Percentiles rank a stretch among this genome's conserved stretches.
Evolutionary conservation across 1,139 yeast species (phyloP).

Genomic region (Sugiyamaella sp.): DNA sequence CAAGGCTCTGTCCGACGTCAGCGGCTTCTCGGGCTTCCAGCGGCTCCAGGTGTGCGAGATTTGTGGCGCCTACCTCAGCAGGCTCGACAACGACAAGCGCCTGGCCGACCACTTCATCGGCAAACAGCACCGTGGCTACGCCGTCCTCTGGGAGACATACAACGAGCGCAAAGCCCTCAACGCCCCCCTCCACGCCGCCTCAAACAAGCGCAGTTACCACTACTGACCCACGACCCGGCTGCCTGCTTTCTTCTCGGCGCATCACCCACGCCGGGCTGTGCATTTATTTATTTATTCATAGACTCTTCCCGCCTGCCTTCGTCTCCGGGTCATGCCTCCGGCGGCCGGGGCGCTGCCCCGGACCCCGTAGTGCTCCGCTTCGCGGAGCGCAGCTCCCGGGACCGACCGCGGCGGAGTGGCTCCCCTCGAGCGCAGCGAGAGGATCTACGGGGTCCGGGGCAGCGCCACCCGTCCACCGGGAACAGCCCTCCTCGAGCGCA

Average conservation of each 20-base stretch:
- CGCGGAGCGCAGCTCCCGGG: not conserved
- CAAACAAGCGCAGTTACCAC: constrained; percentile 13
- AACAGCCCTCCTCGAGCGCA: not conserved
- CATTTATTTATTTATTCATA: constrained; percentile 4
- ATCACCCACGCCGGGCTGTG: not conserved
- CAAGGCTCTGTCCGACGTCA: constrained; percentile 64
- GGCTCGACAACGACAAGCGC: constrained; percentile 85
- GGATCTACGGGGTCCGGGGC: not conserved
- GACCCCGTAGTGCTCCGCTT: not conserved
- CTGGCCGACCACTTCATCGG: constrained; percentile 93
- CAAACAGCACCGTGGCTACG: constrained; percentile 81
- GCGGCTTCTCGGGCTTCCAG: constrained; percentile 88
- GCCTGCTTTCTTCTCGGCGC: not conserved
- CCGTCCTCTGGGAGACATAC: constrained; percentile 68
- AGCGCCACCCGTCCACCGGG: not conserved
- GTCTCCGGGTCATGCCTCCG: not conserved
- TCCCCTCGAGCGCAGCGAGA: not conserved
- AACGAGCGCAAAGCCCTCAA: constrained; percentile 50
- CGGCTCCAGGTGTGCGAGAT: constrained; percentile 87
- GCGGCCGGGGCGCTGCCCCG: not conserved
- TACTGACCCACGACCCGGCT: constrained; percentile 4
- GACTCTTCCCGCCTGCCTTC: not conserved
- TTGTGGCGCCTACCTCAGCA: constrained; percentile 88
- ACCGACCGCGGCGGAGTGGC: too few species aligned
- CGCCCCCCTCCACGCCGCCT: constrained; percentile 9